Conservation (phyloP, 1,284 basidiomycete species). For the Vanrija pseudolonga region DNA sequence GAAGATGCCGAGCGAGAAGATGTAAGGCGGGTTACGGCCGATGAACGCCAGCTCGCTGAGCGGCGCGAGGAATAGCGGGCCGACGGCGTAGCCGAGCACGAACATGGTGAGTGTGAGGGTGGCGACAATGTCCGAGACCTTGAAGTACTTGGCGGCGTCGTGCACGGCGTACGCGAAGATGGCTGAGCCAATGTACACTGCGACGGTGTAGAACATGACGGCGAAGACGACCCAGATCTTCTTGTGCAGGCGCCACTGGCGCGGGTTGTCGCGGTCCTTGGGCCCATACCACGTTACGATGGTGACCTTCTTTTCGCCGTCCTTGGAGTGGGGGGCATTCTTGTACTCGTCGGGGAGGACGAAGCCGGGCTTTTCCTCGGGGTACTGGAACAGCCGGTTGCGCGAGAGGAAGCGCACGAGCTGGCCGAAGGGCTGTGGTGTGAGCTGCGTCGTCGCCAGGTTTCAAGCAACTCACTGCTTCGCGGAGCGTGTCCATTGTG, state of each 20-base stretch:
- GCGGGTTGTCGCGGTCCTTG: conserved; percentile 62
- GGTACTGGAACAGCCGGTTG: conserved; percentile 20
- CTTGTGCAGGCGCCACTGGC: conserved; percentile 60
- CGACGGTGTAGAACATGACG: conserved; percentile 53
- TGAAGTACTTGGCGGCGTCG: conserved; percentile 7
- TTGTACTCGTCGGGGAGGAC: conserved; percentile 13
- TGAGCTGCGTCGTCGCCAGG: neutral
- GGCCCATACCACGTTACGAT: conserved; percentile 62
- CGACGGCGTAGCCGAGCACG: conserved; percentile 63
- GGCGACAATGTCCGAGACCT: conserved; percentile 7
- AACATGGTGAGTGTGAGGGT: conserved; percentile 12
- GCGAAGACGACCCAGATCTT: conserved; percentile 66
- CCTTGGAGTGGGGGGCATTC: neutral
- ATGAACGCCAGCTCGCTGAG: conserved; percentile 36
- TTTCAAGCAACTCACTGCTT: neutral
- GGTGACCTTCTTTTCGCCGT: conserved; percentile 1
- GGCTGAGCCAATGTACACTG: conserved; percentile 16
- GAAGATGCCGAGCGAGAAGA: conserved; percentile 42
- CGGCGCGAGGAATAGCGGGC: conserved; percentile 51
- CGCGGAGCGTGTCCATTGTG: conserved; percentile 9
- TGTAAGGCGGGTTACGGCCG: conserved; percentile 39
- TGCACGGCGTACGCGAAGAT: conserved; percentile 10
- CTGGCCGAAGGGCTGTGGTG: conserved; percentile 5
- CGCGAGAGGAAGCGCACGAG: conserved; percentile 4
- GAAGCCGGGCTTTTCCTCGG: conserved; percentile 20